Base-by-base conservation (phyloP, 2,329 filamentous ascomycete genomes). In the Colletotrichum sp. region DNA sequence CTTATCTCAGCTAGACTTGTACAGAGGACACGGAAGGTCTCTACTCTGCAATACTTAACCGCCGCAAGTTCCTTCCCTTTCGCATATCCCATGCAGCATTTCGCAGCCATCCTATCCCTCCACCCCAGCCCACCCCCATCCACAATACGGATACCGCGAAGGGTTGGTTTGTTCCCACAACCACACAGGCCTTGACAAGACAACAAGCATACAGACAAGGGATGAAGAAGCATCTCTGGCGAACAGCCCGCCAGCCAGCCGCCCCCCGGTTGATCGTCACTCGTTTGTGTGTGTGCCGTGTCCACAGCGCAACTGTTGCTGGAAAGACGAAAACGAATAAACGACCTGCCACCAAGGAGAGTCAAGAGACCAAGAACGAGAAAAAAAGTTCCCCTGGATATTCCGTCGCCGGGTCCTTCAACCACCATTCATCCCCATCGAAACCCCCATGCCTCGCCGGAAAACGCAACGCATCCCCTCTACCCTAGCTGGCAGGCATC, bases 31-130 rank as follows among this genome's bases (percentile, higher is more conserved):
- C 2, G 18, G 59, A 63, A 36, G 18, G 21, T 28, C 26, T 26
- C 3, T 63, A 21, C 59, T 24, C 6, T 52, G 43, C 43, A 52
- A 52, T 68, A 70, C 68, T 68, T 69, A 52, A 64, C 57, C 26
- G 59, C 48, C 70, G 73, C 68, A 34, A 68, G 64, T 73, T 59
- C 73, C 70, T 75, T 73, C 73, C 73, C 57, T 71, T 72, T 75
- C 71, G 64, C 69, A 75, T 36, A 55, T 63, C 55, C 64, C 64
- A 59, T 75, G 73, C 73, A 68, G 68, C 59, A 30, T 13, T 30
- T 34, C 69, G 39, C 68, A 55, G n/a, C 60, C 21, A 59, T 28
- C 24, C 24, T 28, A 0, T 63, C n/a, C 21, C 14, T 39, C 24
- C 24, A 39, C 61, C 18, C 4, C 24, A 43, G 24, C 28, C 26